phyloP scores from a whole-genome alignment of 805 yeast genomes.

The Yamadazyma akitaensis region DNA sequence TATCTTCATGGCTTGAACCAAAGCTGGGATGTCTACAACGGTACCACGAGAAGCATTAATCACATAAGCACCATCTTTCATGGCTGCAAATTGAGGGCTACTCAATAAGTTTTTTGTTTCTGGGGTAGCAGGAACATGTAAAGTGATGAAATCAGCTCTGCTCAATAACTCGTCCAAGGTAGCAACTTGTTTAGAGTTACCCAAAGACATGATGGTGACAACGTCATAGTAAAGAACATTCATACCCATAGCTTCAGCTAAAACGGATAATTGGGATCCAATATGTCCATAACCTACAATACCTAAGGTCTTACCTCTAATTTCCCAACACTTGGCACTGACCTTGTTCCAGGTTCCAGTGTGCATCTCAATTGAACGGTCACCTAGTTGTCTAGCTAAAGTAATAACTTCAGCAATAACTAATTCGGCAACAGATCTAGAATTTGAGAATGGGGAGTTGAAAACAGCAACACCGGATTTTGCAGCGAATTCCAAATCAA shows the following conservation, averaged over 20 bases:
- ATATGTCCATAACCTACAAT: constrained; percentile 98
- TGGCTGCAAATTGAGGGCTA: constrained; percentile 86
- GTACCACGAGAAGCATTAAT: constrained; percentile 98
- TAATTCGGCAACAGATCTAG: constrained; percentile 96
- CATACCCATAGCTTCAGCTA: constrained; percentile 98
- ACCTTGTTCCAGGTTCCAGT: constrained; percentile 98
- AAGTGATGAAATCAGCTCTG: constrained; percentile 82
- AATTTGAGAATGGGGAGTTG: constrained; percentile 97
- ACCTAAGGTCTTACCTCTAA: constrained; percentile 97
- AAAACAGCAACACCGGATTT: constrained; percentile 91
- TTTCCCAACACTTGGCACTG: constrained; percentile 94
- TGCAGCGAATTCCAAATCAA: constrained; percentile 89
- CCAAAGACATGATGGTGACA: constrained; percentile 89
- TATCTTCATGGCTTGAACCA: constrained; percentile 83
- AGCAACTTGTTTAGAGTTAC: constrained; percentile 91
- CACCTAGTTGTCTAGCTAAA: constrained; percentile 94
- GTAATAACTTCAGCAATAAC: constrained; percentile 93
- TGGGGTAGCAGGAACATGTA: constrained; percentile 92
- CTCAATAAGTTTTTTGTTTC: constrained; percentile 91
- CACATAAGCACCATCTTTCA: constrained; percentile 94
- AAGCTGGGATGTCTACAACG: constrained; percentile 93
- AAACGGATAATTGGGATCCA: constrained; percentile 93
- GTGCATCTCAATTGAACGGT: constrained; percentile 93
- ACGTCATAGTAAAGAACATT: constrained; percentile 92
- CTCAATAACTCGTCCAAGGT: constrained; percentile 79